Percentiles rank a stretch among this genome's conserved stretches.
These are phyloP conservation scores for Trifolium pratense DNA, from an alignment of 306 rosid species.

Conservation along the genomic window DNA sequence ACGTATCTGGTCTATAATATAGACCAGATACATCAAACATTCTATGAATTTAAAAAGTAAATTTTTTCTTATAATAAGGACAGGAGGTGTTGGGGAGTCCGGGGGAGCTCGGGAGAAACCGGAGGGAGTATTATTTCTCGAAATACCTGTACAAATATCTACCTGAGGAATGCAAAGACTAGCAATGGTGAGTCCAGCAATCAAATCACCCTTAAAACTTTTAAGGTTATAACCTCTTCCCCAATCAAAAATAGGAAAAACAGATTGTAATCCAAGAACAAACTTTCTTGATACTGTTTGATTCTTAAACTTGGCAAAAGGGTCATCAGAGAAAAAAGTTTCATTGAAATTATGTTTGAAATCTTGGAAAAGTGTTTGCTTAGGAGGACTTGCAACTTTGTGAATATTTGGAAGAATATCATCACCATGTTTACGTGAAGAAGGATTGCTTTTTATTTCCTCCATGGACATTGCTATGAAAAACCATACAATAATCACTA, in stretches of 20 bases:
- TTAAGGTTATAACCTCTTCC: slow-evolving; percentile 48
- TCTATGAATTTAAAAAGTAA: too few relatives aligned
- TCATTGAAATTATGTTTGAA: slow-evolving; percentile 40
- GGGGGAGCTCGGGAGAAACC: too few relatives aligned
- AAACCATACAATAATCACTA: background rate
- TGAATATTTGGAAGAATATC: slow-evolving; percentile 35
- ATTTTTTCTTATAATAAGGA: too few relatives aligned
- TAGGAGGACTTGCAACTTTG: slow-evolving; percentile 52
- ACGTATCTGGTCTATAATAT: too few relatives aligned
- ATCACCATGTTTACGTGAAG: slow-evolving; percentile 21
- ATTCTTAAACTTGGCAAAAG: slow-evolving; percentile 52
- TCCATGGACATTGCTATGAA: slow-evolving; percentile 10
- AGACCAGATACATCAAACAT: too few relatives aligned
- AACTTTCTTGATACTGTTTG: slow-evolving; percentile 45
- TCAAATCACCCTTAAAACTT: slow-evolving; percentile 62
- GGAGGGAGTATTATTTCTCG: too few relatives aligned
- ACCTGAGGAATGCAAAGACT: slow-evolving; percentile 91
- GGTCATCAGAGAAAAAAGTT: slow-evolving; percentile 58
- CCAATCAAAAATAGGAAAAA: slow-evolving; percentile 73
- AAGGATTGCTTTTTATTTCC: slow-evolving; percentile 31
- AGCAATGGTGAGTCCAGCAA: slow-evolving; percentile 79
- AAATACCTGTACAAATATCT: background rate
- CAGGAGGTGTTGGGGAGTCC: too few relatives aligned
- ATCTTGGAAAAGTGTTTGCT: slow-evolving; percentile 44
- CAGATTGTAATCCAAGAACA: slow-evolving; percentile 45